These are phyloP conservation scores for Stephanocyclus meneghinianus DNA, from an alignment of 352 stramenopile species.

Conservation along the genomic window DNA sequence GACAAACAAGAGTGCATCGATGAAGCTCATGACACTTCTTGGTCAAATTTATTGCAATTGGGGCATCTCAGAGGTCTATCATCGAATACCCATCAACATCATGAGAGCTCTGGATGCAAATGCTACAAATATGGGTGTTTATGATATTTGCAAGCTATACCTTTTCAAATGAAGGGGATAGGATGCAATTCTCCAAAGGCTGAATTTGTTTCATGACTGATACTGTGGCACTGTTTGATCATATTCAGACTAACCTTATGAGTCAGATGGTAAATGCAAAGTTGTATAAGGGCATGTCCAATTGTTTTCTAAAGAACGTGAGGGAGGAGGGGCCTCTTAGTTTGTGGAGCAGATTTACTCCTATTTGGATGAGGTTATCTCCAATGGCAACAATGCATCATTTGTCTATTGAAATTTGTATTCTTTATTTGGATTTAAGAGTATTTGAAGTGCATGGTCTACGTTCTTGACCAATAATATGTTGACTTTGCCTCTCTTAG, in stretches of 20 bases:
- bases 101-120: conserved; percentile 81
- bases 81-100: conserved; percentile 79
- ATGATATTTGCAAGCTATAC: conserved; percentile 78
- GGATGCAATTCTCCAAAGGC: conserved; percentile 62
- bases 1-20: conserved; percentile 66
- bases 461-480: too few relatives aligned
- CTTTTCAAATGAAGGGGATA: conserved; percentile 62
- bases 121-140: conserved; percentile 84
- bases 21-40: conserved; percentile 50
- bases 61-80: conserved; percentile 81
- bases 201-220: conserved; percentile 79
- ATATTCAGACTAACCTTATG: conserved; percentile 81
- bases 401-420: conserved; percentile 83
- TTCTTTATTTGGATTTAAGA: conserved; percentile 67
- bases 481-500: too few relatives aligned
- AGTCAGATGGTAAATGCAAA: conserved; percentile 78
- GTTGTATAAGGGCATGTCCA: conserved; percentile 77
- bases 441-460: conserved; percentile 48
- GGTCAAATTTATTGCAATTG: conserved; percentile 69
- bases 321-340: conserved; percentile 62
- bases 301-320: conserved; percentile 71
- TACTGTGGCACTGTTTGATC: conserved; percentile 78
- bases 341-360: conserved; percentile 83
- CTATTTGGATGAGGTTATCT: conserved; percentile 82
- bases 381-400: conserved; percentile 82